phyloP scores from a whole-genome alignment of 345 rosid species.

The Eucalyptus cloeziana region DNA sequence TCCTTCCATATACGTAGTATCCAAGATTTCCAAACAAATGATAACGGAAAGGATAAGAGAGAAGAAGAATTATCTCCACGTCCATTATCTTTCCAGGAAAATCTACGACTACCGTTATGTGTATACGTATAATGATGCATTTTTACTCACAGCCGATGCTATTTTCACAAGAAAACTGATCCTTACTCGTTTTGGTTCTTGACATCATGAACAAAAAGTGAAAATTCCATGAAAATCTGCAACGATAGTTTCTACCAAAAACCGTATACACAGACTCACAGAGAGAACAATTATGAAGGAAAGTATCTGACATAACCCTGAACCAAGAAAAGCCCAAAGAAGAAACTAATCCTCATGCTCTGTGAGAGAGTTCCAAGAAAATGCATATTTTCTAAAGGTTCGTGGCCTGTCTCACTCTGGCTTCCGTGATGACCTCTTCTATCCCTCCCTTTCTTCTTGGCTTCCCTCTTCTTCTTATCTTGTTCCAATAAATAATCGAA shows the following conservation, averaged over 20 bases:
- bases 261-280: not conserved
- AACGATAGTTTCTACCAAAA: not conserved
- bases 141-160: not conserved
- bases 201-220: not conserved
- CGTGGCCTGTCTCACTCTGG: not conserved
- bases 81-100: not conserved
- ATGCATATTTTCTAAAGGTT: not conserved
- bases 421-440: not conserved
- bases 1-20: too few relatives aligned
- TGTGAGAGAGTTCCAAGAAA: not conserved
- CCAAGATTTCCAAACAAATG: not conserved
- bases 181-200: not conserved
- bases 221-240: not conserved
- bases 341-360: not conserved
- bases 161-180: not conserved
- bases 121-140: not conserved
- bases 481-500: not conserved
- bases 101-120: not conserved
- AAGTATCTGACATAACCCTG: not conserved
- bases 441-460: not conserved
- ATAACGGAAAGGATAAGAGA: not conserved
- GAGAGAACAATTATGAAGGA: not conserved
- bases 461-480: not conserved
- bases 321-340: not conserved
- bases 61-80: not conserved